These are phyloP conservation scores for Penicillium sp. DNA, from an alignment of 2,329 filamentous ascomycete species.

Conservation along the genomic window DNA sequence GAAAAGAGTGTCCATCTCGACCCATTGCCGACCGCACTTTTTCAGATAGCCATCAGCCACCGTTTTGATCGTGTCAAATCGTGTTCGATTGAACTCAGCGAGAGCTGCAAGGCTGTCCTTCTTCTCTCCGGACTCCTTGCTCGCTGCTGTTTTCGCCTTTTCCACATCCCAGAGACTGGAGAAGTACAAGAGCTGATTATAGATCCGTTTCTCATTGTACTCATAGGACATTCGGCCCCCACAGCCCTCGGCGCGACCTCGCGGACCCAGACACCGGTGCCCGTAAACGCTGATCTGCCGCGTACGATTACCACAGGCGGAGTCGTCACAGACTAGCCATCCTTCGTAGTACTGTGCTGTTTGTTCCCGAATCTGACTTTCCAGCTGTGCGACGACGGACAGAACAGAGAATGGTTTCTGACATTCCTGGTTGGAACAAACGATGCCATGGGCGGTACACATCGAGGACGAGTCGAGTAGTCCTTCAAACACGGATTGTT, in stretches of 20 bases:
- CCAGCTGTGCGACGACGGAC: conserved; percentile 82
- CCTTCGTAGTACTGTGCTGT: conserved; percentile 88
- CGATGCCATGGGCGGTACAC: conserved; percentile 74
- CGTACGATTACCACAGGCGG: conserved; percentile 82
- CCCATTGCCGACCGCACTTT: conserved; percentile 90
- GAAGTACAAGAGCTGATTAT: conserved; percentile 93
- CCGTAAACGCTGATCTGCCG: conserved; percentile 94
- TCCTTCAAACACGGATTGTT: conserved; percentile 74
- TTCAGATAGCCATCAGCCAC: conserved; percentile 84
- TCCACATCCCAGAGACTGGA: conserved; percentile 87
- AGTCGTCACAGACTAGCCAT: conserved; percentile 88
- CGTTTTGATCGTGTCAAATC: conserved; percentile 76
- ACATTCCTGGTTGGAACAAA: conserved; percentile 70
- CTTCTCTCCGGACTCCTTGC: conserved; percentile 57
- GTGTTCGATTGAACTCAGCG: conserved; percentile 77
- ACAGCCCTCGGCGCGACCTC: conserved; percentile 82
- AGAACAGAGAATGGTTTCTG: conserved; percentile 67
- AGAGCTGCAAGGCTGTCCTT: conserved; percentile 71
- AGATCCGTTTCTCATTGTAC: conserved; percentile 84
- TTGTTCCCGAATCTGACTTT: conserved; percentile 77
- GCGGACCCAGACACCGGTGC: conserved; percentile 83
- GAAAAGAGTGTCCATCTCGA: conserved; percentile 90
- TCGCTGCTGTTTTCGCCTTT: conserved; percentile 65
- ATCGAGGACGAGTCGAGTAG: conserved; percentile 62
- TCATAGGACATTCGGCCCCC: conserved; percentile 87